Evolutionary conservation across 2,329 filamentous ascomycete species (phyloP).

Genomic region (Fusarium neocosmosporiellum): DNA sequence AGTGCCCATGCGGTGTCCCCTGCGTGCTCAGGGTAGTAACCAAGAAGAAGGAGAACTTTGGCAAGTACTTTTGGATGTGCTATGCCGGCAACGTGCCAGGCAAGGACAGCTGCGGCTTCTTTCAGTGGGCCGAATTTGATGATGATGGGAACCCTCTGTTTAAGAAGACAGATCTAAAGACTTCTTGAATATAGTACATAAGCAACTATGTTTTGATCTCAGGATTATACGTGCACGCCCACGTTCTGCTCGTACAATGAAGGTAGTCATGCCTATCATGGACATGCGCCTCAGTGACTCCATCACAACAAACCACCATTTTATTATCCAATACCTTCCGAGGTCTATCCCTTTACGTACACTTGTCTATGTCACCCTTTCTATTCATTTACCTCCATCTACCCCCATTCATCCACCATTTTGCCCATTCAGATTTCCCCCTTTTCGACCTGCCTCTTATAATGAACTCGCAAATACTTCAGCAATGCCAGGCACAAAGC

Average conservation of each 20-base stretch:
- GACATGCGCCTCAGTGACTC: background rate
- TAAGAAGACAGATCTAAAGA: background rate
- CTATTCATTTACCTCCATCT: background rate
- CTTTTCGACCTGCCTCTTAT: background rate
- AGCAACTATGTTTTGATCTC: background rate
- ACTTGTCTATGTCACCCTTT: background rate
- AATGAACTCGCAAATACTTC: background rate
- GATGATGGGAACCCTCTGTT: conserved; percentile 80
- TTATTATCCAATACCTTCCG: background rate
- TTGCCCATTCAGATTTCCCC: background rate
- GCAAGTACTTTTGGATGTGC: conserved; percentile 95
- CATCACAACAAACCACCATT: background rate
- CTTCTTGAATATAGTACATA: background rate
- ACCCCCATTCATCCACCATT: background rate
- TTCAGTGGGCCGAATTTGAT: conserved; percentile 88
- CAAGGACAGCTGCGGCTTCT: conserved; percentile 78
- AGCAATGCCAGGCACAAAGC: background rate
- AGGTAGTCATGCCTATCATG: background rate
- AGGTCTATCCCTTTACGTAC: background rate
- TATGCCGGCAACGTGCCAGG: conserved; percentile 78
- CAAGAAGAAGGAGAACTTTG: conserved; percentile 78
- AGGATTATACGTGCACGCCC: background rate
- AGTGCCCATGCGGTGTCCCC: conserved; percentile 79
- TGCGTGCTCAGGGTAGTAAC: conserved; percentile 81
- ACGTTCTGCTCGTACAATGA: background rate